A percentile compares a stretch with the other conserved stretches of the same genome.
phyloP scores from a whole-genome alignment of 139 green algal genomes.

The Chlorella vulgaris region DNA sequence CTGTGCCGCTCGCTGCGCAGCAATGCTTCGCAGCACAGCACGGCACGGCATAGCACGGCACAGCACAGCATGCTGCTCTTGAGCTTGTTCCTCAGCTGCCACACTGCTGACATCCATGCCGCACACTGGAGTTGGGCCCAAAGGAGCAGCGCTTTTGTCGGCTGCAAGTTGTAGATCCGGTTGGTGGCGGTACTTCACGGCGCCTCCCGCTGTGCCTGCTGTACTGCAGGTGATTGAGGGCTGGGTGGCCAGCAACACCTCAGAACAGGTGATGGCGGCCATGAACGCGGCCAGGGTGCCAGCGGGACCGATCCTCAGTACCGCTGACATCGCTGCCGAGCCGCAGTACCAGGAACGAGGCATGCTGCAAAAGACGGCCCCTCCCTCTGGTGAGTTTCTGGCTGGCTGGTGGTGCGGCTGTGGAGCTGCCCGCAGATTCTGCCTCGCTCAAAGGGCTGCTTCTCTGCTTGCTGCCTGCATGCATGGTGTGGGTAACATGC shows the following conservation, averaged over 20 bases:
- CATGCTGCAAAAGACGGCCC: conserved; percentile 60
- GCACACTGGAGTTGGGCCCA: too few species aligned
- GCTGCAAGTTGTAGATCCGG: not conserved
- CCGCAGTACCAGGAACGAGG: conserved; percentile 54
- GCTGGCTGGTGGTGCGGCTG: not conserved
- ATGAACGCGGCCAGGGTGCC: conserved; percentile 67
- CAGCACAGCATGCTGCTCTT: too few species aligned
- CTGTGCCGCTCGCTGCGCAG: not conserved
- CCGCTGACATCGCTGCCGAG: conserved; percentile 60
- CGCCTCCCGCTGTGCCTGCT: too few species aligned
- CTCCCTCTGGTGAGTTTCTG: conserved; percentile 19
- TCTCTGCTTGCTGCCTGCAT: too few species aligned
- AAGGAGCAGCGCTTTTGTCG: too few species aligned
- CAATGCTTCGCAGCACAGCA: not conserved
- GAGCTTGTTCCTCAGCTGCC: too few species aligned
- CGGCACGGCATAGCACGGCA: too few species aligned
- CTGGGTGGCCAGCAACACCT: conserved; percentile 45
- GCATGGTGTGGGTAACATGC: too few species aligned
- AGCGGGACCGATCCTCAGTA: conserved; percentile 68
- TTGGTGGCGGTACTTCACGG: not conserved
- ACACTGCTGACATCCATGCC: too few species aligned
- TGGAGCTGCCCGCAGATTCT: not conserved
- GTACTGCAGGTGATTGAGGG: conserved; percentile 51
- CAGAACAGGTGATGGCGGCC: conserved; percentile 58
- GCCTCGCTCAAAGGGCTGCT: too few species aligned